Evolutionary conservation across 495 filamentous ascomycete genomes (phyloP).

Genomic region (Gamarada debralockiae): DNA sequence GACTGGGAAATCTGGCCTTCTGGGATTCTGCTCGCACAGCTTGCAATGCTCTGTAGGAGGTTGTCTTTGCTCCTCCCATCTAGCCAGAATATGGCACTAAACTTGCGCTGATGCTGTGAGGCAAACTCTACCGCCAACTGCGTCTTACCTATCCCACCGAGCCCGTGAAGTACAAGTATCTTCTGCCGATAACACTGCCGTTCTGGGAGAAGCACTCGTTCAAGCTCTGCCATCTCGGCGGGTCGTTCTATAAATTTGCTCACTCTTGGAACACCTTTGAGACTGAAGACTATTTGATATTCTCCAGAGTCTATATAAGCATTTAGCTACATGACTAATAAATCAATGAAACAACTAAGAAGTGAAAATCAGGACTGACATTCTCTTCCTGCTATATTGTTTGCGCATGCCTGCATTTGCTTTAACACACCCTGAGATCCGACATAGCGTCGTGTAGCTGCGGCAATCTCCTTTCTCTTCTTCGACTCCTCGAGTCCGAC

Average conservation of each 20-base stretch:
- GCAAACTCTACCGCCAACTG: not conserved
- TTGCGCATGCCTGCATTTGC: conserved; percentile 22
- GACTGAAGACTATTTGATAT: conserved; percentile 1
- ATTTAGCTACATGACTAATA: not conserved
- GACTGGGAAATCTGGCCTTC: not conserved
- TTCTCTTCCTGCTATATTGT: not conserved
- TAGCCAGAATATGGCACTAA: not conserved
- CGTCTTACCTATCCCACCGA: no score
- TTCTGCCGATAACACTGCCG: not conserved
- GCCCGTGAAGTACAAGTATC: not conserved
- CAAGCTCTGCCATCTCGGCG: not conserved
- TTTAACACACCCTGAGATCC: conserved; percentile 31
- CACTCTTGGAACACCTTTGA: not conserved
- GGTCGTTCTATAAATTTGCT: not conserved
- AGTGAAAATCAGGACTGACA: not conserved
- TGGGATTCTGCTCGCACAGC: not conserved
- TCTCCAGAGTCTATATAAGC: not conserved
- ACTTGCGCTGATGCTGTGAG: not conserved
- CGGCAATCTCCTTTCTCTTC: conserved; percentile 34
- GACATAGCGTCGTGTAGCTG: conserved; percentile 37
- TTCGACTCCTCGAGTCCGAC: conserved; percentile 36
- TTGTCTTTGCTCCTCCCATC: not conserved
- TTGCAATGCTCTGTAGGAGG: not conserved
- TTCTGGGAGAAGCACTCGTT: not conserved
- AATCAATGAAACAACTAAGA: not conserved